Percentiles rank a stretch among this genome's conserved stretches.
Evolutionary conservation across 2,329 filamentous ascomycete genomes (phyloP).

Genomic region (Tolypocladium guangdongense): DNA sequence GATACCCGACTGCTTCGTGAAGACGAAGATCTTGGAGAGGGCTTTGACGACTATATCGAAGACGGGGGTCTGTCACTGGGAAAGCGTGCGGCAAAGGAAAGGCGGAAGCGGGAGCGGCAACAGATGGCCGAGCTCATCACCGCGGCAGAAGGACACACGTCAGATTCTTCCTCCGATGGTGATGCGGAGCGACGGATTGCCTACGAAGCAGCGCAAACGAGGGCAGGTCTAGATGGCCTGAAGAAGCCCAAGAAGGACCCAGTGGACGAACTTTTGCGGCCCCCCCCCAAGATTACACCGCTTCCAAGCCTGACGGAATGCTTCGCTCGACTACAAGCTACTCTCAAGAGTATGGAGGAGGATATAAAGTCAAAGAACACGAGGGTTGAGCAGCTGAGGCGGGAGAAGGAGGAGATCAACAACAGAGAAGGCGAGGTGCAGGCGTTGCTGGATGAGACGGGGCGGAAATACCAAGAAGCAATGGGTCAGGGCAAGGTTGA

Average conservation of each 20-base stretch:
- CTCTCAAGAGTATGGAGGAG: conserved; percentile 51
- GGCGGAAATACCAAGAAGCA: conserved; percentile 45
- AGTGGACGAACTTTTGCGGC: conserved; percentile 34
- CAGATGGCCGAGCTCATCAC: conserved; percentile 79
- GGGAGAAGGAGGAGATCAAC: conserved; percentile 57
- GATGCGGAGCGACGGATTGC: conserved; percentile 64
- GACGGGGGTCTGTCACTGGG: conserved; percentile 73
- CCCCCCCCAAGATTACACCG: conserved; percentile 65
- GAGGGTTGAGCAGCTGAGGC: conserved; percentile 54
- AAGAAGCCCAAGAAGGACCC: conserved; percentile 29
- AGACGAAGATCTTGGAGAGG: conserved; percentile 87
- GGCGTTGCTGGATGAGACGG: conserved; percentile 67
- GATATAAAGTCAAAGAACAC: conserved; percentile 49
- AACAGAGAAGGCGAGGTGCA: conserved; percentile 72
- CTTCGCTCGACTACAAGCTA: conserved; percentile 50
- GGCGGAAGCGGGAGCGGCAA: conserved; percentile 51
- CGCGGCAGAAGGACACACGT: conserved; percentile 58
- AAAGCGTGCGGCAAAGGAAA: conserved; percentile 66
- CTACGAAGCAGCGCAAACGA: conserved; percentile 79
- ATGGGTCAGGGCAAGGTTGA: conserved; percentile 21
- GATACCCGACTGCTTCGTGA: conserved; percentile 69
- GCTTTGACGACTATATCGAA: conserved; percentile 84
- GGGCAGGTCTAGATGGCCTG: conserved; percentile 72
- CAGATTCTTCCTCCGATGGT: conserved; percentile 56
- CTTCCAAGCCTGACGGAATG: conserved; percentile 63